phyloP scores from a whole-genome alignment of 495 filamentous ascomycete species.

The Talaromyces nanjingensis region DNA sequence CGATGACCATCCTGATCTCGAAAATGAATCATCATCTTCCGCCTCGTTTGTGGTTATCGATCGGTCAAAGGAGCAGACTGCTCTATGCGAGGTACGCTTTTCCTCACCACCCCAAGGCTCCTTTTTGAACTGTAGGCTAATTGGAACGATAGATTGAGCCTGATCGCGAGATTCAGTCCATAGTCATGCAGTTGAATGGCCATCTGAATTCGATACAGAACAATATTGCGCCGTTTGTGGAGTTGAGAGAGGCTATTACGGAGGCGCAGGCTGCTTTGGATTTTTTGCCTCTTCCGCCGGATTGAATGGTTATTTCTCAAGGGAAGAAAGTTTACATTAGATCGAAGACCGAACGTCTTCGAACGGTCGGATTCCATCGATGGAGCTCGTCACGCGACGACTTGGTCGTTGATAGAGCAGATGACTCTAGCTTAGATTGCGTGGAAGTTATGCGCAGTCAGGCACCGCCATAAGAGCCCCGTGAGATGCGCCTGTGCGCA shows the following conservation, averaged over 20 bases:
- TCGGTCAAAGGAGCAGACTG: slow-evolving; percentile 16
- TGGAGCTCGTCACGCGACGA: neutral
- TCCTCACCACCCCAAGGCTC: too few relatives aligned
- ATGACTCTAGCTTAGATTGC: neutral
- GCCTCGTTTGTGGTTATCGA: slow-evolving; percentile 24
- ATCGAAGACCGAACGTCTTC: too few relatives aligned
- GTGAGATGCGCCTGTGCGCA: neutral
- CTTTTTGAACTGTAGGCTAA: slow-evolving; percentile 1
- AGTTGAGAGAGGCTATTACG: slow-evolving; percentile 44
- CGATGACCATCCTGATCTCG: slow-evolving; percentile 15
- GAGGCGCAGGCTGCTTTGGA: slow-evolving; percentile 45
- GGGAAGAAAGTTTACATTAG: too few relatives aligned
- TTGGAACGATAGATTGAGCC: slow-evolving; percentile 24
- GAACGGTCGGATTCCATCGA: too few relatives aligned
- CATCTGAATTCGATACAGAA: slow-evolving; percentile 52
- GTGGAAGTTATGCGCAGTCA: neutral
- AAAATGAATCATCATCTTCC: slow-evolving; percentile 9
- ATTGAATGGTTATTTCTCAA: slow-evolving; percentile 12
- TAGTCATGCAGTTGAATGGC: slow-evolving; percentile 42
- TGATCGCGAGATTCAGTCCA: slow-evolving; percentile 26
- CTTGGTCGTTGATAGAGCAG: neutral
- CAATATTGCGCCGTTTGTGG: slow-evolving; percentile 45
- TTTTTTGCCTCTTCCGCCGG: slow-evolving; percentile 27
- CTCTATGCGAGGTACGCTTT: slow-evolving; percentile 29
- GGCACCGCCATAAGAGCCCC: neutral